Conservation (phyloP, 2,329 filamentous ascomycete genomes). For the Didymella exigua region DNA sequence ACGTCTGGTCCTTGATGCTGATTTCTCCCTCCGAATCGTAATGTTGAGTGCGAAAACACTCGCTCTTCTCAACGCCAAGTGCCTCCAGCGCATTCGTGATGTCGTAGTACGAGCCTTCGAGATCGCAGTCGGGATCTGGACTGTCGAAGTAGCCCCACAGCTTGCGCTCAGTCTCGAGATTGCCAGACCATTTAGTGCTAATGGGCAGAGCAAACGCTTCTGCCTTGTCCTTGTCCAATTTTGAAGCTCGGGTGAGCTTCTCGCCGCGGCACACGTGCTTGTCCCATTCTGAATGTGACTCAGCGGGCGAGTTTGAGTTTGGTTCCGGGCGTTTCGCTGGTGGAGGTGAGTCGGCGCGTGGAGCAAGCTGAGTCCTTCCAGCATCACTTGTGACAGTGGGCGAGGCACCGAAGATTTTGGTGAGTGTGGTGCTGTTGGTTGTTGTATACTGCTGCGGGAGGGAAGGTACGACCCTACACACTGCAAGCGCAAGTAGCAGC, state of each 20-base stretch:
- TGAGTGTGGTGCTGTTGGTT: neutral
- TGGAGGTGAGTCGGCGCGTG: neutral
- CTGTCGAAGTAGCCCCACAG: slow-evolving; percentile 16
- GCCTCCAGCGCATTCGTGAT: slow-evolving; percentile 3
- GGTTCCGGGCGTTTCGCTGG: slow-evolving; percentile 1
- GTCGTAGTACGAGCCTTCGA: slow-evolving; percentile 2
- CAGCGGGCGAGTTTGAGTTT: neutral
- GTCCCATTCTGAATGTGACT: neutral
- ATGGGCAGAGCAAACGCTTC: neutral
- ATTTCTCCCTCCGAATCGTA: slow-evolving; percentile 1
- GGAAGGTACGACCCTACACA: neutral
- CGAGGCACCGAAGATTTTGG: neutral
- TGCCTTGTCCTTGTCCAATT: slow-evolving; percentile 8
- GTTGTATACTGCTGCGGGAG: neutral
- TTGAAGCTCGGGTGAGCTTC: slow-evolving; percentile 13
- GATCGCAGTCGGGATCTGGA: slow-evolving; percentile 4
- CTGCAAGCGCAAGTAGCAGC: neutral
- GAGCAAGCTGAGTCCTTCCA: neutral
- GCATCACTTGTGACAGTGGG: neutral
- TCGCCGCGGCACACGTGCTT: slow-evolving; percentile 12
- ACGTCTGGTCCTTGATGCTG: slow-evolving; percentile 7
- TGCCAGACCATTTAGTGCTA: slow-evolving; percentile 3
- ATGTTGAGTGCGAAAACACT: slow-evolving; percentile 7
- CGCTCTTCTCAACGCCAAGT: slow-evolving; percentile 1
- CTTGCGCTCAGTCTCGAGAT: slow-evolving; percentile 9